phyloP scores from a whole-genome alignment of 306 rosid genomes.

The Nissolia schottii region DNA sequence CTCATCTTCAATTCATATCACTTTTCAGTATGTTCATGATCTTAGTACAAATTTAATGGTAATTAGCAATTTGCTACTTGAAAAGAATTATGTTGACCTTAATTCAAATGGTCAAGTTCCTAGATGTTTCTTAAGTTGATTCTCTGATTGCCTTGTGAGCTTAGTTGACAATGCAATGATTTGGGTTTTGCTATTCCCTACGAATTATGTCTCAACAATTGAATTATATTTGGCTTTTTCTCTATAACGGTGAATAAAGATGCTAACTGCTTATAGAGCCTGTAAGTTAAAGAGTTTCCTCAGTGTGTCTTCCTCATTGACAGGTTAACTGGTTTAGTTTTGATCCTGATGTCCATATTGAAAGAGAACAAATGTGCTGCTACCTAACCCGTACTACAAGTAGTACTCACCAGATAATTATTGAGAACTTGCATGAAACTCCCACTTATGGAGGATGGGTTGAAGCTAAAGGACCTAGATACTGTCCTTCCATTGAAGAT shows the following conservation, averaged over 20 bases:
- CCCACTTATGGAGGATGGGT: slow-evolving; percentile 99
- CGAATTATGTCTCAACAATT: neutral
- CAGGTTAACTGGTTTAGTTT: slow-evolving; percentile 98
- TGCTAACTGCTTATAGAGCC: neutral
- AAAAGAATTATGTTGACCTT: slow-evolving; percentile 18
- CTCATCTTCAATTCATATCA: slow-evolving; percentile 2
- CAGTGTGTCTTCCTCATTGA: slow-evolving; percentile 29
- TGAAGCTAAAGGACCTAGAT: slow-evolving; percentile 97
- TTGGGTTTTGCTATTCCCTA: neutral
- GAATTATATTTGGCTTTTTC: slow-evolving; percentile 22
- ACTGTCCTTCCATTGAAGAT: slow-evolving; percentile 98
- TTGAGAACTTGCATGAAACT: slow-evolving; percentile 91
- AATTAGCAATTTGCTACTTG: slow-evolving; percentile 14
- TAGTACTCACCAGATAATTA: slow-evolving; percentile 79
- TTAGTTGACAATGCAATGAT: neutral
- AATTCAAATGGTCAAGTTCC: slow-evolving; percentile 2
- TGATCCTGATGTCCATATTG: slow-evolving; percentile 85
- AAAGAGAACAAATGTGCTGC: slow-evolving; percentile 98
- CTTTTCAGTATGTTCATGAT: neutral
- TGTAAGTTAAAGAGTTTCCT: slow-evolving; percentile 18
- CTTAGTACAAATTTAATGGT: slow-evolving; percentile 9
- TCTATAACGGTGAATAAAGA: neutral
- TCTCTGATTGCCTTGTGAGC: neutral
- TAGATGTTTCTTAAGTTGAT: slow-evolving; percentile 4
- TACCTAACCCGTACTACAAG: slow-evolving; percentile 91